Evolutionary conservation across 1,284 basidiomycete genomes (phyloP).

Genomic region (Amylostereum areolatum): DNA sequence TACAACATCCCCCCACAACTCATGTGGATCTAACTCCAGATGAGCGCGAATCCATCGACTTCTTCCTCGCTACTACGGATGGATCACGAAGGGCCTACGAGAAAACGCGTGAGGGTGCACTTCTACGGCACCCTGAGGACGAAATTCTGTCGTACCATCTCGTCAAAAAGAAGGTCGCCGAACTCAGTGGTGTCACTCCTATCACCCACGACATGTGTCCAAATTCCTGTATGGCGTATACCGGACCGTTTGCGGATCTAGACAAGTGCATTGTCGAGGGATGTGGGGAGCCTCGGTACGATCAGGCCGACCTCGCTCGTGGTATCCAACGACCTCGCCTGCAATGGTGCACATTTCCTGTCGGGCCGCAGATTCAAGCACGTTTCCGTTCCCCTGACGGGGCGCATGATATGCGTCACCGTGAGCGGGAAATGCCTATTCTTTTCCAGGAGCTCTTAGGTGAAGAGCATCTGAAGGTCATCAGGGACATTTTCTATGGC

Average conservation of each 20-base stretch:
- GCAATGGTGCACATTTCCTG: conserved; percentile 16
- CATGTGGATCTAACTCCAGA: not conserved
- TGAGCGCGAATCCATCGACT: conserved; percentile 16
- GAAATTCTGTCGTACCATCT: conserved; percentile 20
- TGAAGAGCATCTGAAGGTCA: not conserved
- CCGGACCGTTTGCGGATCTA: conserved; percentile 21
- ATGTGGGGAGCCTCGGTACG: conserved; percentile 11
- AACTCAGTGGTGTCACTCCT: conserved; percentile 21
- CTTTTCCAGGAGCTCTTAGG: not conserved
- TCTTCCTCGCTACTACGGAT: conserved; percentile 20
- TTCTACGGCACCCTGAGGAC: conserved; percentile 15
- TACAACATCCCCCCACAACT: not conserved
- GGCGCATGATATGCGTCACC: conserved; percentile 14
- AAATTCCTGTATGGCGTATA: conserved; percentile 26
- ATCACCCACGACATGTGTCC: conserved; percentile 25
- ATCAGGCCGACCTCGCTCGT: not conserved
- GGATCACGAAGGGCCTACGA: conserved; percentile 21
- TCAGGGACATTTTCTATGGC: conserved; percentile 5
- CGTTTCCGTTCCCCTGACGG: conserved; percentile 8
- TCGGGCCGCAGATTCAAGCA: conserved; percentile 21
- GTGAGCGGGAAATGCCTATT: conserved; percentile 4
- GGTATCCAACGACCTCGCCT: conserved; percentile 1
- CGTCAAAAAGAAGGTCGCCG: conserved; percentile 16
- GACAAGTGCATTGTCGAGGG: conserved; percentile 13
- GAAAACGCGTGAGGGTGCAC: conserved; percentile 3